A percentile compares a stretch with the other conserved stretches of the same genome.
These are phyloP conservation scores for Udeniomyces megalosporus DNA, from an alignment of 768 basidiomycete species.

Conservation along the genomic window DNA sequence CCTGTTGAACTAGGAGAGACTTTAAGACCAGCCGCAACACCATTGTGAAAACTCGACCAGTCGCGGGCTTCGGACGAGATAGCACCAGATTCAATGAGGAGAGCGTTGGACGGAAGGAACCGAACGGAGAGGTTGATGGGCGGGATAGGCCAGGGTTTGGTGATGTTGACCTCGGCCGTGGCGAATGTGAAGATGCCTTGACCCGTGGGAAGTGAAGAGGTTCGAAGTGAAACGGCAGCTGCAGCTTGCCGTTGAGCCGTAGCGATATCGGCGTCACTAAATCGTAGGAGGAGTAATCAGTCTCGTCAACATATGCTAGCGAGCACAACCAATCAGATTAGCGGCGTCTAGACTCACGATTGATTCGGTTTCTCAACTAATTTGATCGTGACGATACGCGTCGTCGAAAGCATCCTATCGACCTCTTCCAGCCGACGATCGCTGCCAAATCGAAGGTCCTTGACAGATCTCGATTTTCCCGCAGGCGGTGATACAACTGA, in stretches of 20 bases:
- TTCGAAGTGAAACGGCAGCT: constrained; percentile 64
- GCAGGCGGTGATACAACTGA: too few species aligned
- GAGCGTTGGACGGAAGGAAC: constrained; percentile 49
- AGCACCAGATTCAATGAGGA: constrained; percentile 54
- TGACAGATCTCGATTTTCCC: too few species aligned
- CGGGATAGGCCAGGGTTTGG: constrained; percentile 24
- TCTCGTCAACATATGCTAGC: too few species aligned
- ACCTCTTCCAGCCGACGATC: constrained; percentile 85
- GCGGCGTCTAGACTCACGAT: constrained; percentile 36
- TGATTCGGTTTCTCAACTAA: constrained; percentile 51
- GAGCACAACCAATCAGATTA: neutral
- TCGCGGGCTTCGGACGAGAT: constrained; percentile 51
- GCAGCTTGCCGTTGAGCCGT: constrained; percentile 73
- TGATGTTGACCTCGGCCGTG: constrained; percentile 52
- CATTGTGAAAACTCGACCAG: constrained; percentile 98
- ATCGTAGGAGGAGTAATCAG: neutral
- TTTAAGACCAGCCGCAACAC: constrained; percentile 78
- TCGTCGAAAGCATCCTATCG: constrained; percentile 74
- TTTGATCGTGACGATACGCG: constrained; percentile 47
- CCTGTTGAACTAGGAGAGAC: constrained; percentile 56
- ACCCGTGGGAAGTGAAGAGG: constrained; percentile 76
- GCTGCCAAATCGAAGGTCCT: constrained; percentile 51
- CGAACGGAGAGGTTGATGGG: constrained; percentile 39
- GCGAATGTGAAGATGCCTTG: constrained; percentile 84
- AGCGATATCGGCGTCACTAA: constrained; percentile 70